A percentile compares a stretch with the other conserved stretches of the same genome.
These are phyloP conservation scores for Symmetrospora coprosmae DNA, from an alignment of 768 basidiomycete species.

Conservation along the genomic window DNA sequence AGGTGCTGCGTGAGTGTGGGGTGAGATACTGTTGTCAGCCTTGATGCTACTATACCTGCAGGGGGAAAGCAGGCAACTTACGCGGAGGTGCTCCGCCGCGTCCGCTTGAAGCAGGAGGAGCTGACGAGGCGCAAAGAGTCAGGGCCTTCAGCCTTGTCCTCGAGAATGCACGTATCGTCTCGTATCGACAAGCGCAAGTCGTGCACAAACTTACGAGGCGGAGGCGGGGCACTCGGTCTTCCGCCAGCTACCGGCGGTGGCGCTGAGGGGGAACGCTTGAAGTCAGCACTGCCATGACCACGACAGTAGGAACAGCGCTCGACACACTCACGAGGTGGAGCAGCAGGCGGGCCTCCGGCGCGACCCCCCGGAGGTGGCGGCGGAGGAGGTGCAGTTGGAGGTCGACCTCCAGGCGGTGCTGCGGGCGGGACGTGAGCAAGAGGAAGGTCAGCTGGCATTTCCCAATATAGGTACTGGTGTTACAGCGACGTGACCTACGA, in stretches of 20 bases:
- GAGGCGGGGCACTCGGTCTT: slow-evolving; percentile 4
- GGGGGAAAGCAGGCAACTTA: background rate
- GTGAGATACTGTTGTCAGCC: background rate
- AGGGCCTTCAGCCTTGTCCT: background rate
- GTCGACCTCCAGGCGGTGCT: background rate
- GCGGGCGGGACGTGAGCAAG: no score
- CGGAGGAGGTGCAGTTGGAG: slow-evolving; percentile 14
- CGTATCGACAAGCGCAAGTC: background rate
- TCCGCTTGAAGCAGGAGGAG: slow-evolving; percentile 7
- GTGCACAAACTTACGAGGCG: slow-evolving; percentile 3
- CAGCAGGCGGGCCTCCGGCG: background rate
- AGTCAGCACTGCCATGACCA: background rate
- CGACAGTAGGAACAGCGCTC: background rate
- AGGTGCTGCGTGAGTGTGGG: slow-evolving; percentile 32
- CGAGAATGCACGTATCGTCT: background rate
- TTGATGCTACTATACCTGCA: background rate
- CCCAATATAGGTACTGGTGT: no score
- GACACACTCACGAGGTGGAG: slow-evolving; percentile 12
- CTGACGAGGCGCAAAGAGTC: background rate
- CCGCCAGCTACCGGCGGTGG: background rate
- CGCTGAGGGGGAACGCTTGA: background rate
- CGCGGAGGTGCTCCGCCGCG: background rate
- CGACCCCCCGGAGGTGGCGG: background rate
- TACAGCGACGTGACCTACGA: background rate
- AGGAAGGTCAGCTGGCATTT: no score